These are phyloP conservation scores for Paecilomyces dactylethromorphus DNA, from an alignment of 2,329 filamentous ascomycete genomes.

Conservation along the genomic window DNA sequence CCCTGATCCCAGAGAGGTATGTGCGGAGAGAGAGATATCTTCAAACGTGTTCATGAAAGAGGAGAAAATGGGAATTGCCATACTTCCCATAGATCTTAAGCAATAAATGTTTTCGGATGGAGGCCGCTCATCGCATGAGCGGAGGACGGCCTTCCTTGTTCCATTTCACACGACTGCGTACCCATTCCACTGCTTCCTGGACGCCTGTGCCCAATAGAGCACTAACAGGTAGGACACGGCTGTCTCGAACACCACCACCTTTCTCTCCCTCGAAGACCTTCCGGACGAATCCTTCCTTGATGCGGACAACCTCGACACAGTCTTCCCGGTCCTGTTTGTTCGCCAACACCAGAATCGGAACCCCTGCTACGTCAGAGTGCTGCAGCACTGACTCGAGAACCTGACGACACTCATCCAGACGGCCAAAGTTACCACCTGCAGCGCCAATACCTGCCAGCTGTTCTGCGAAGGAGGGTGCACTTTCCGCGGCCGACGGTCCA, in stretches of 20 bases:
- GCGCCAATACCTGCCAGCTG: slow-evolving; percentile 30
- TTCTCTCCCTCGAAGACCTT: slow-evolving; percentile 94
- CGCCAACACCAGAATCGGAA: slow-evolving; percentile 84
- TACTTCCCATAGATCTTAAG: background rate
- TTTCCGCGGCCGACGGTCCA: slow-evolving; percentile 8
- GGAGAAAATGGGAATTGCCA: background rate
- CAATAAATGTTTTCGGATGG: no score
- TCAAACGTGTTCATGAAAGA: background rate
- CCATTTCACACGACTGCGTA: slow-evolving; percentile 87
- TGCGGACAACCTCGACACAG: slow-evolving; percentile 92
- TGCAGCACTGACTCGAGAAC: slow-evolving; percentile 87
- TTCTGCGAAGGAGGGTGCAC: slow-evolving; percentile 21
- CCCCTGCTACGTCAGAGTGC: slow-evolving; percentile 80
- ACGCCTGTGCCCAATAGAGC: slow-evolving; percentile 80
- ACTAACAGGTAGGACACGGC: slow-evolving; percentile 81
- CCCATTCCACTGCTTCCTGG: slow-evolving; percentile 93
- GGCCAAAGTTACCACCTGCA: slow-evolving; percentile 32
- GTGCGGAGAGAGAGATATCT: background rate
- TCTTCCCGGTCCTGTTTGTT: slow-evolving; percentile 98
- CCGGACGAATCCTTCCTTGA: slow-evolving; percentile 93
- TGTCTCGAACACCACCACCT: slow-evolving; percentile 78
- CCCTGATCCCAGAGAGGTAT: background rate
- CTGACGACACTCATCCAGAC: slow-evolving; percentile 79
- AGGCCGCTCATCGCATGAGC: slow-evolving; percentile 67
- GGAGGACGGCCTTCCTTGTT: slow-evolving; percentile 91